These are phyloP conservation scores for Penicillium maclennaniae DNA, from an alignment of 495 filamentous ascomycete species.

Conservation along the genomic window DNA sequence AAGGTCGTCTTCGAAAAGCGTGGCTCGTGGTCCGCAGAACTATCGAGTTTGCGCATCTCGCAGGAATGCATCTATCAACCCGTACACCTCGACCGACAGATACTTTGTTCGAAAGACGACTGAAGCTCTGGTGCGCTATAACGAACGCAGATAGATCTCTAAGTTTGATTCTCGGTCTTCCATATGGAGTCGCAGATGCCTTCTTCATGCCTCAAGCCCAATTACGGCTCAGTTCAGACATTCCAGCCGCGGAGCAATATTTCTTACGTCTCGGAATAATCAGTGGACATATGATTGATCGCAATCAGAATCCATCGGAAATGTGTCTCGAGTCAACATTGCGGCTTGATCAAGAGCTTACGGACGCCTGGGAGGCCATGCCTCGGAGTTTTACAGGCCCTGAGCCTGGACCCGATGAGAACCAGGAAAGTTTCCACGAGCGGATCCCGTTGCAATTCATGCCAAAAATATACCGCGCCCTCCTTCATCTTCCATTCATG, in stretches of 20 bases:
- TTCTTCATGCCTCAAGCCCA: constrained; percentile 29
- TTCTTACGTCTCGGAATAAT: constrained; percentile 33
- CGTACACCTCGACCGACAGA: constrained; percentile 18
- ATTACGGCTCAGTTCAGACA: constrained; percentile 16
- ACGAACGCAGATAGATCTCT: constrained; percentile 42
- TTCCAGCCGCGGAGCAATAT: constrained; percentile 23
- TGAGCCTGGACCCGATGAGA: constrained; percentile 10
- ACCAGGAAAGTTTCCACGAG: constrained; percentile 24
- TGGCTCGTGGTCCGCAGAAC: constrained; percentile 48
- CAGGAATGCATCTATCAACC: constrained; percentile 39
- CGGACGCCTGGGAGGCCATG: constrained; percentile 35
- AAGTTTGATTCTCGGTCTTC: constrained; percentile 49
- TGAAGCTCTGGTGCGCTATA: constrained; percentile 45
- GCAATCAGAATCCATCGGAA: constrained; percentile 39
- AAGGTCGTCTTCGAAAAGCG: constrained; percentile 48
- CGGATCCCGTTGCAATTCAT: constrained; percentile 43
- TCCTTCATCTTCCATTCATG: constrained; percentile 55
- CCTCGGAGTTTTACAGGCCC: constrained; percentile 30
- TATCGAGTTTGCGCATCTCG: constrained; percentile 45
- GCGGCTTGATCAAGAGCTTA: constrained; percentile 46
- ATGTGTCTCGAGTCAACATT: constrained; percentile 40
- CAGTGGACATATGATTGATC: constrained; percentile 49
- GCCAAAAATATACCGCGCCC: constrained; percentile 40
- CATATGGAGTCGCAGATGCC: constrained; percentile 39
- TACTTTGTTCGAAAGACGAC: constrained; percentile 22